Conservation (phyloP, 2,329 filamentous ascomycete species). For the Apiospora koreana region DNA sequence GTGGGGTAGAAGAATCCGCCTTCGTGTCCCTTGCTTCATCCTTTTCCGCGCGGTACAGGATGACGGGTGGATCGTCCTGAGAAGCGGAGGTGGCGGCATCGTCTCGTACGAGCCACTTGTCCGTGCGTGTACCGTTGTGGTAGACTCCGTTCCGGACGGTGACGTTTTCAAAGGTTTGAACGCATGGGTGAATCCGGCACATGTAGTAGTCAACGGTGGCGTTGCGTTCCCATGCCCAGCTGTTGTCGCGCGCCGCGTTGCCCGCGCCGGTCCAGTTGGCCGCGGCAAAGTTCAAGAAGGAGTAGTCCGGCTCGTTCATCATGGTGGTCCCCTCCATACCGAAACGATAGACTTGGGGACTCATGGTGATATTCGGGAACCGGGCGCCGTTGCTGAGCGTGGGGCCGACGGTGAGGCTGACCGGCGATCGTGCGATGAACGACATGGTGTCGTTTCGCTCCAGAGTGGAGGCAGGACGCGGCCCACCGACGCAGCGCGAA, state of each 20-base stretch:
- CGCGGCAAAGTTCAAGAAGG: background rate
- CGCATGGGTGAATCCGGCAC: slow-evolving; percentile 2
- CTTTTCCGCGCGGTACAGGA: background rate
- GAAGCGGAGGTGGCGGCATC: background rate
- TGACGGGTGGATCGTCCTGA: too few species aligned
- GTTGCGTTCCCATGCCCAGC: background rate
- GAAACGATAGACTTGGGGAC: background rate
- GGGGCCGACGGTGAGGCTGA: background rate
- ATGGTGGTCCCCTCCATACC: background rate
- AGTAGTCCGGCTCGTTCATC: background rate
- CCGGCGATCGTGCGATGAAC: background rate
- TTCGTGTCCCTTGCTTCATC: background rate
- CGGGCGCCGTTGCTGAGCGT: background rate
- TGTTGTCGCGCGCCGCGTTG: background rate
- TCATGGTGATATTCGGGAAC: background rate
- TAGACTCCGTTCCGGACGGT: background rate
- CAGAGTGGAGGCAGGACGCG: background rate
- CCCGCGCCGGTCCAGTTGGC: background rate
- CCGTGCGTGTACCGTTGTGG: background rate
- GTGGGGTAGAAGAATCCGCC: background rate
- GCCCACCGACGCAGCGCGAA: background rate
- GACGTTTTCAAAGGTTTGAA: background rate
- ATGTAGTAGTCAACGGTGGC: background rate
- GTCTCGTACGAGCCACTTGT: background rate
- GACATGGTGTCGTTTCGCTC: background rate